A percentile compares a stretch with the other conserved stretches of the same genome.
Evolutionary conservation across 371 early-diverging fungal species (phyloP).

Genomic region (Lichtheimia ornata): DNA sequence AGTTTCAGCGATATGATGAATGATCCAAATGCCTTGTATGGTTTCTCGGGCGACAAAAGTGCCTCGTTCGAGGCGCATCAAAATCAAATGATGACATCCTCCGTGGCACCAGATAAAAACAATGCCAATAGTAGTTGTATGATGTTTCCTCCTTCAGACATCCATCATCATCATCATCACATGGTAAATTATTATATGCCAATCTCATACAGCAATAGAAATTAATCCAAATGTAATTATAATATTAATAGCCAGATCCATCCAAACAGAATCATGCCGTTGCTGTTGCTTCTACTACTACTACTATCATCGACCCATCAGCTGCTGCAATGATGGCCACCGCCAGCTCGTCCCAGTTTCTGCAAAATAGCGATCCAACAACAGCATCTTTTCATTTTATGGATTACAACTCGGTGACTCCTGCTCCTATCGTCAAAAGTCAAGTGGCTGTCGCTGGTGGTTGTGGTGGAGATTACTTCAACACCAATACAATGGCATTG

Average conservation of each 20-base stretch:
- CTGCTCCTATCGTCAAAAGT: conserved; percentile 24
- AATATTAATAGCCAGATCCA: no score
- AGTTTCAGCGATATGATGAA: conserved; percentile 23
- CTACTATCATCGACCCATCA: not conserved
- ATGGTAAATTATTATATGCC: conserved; percentile 7
- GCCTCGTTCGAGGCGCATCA: conserved; percentile 10
- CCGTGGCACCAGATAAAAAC: conserved; percentile 9
- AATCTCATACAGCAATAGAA: not conserved
- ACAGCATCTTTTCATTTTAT: not conserved
- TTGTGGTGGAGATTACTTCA: not conserved
- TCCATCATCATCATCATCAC: not conserved
- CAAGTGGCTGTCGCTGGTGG: conserved; percentile 7
- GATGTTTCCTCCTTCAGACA: not conserved
- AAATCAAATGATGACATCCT: conserved; percentile 15
- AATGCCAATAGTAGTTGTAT: not conserved
- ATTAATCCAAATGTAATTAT: not conserved
- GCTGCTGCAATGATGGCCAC: not conserved
- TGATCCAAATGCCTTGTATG: not conserved
- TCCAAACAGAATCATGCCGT: not conserved
- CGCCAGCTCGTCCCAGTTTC: conserved; percentile 7
- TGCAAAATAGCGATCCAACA: conserved; percentile 6
- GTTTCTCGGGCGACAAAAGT: conserved; percentile 3
- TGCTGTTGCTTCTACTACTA: no score
- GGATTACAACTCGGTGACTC: conserved; percentile 6
- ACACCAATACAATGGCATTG: not conserved